Conservation (phyloP, 1,284 basidiomycete species). For the Rhodotorula sp. region DNA sequence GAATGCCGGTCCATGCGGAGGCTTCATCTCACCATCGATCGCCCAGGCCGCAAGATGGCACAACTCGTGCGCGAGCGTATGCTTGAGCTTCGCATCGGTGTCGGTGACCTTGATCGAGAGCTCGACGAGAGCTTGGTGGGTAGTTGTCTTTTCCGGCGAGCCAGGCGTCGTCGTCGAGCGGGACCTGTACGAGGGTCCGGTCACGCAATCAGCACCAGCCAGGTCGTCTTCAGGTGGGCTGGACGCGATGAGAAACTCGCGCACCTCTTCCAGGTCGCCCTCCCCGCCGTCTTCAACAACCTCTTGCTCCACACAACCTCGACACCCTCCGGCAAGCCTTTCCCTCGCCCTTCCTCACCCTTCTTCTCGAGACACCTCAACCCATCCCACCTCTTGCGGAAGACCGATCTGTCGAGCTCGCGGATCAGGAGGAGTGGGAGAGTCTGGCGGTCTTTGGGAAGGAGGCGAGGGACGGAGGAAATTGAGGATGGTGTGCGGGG, state of each 20-base stretch:
- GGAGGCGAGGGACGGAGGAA: slow-evolving; percentile 3
- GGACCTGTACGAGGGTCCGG: too few species aligned
- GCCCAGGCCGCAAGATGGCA: slow-evolving; percentile 82
- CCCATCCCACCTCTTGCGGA: slow-evolving; percentile 23
- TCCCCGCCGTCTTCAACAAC: slow-evolving; percentile 70
- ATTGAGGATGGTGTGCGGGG: background rate
- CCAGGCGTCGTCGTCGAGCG: background rate
- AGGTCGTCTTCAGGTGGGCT: too few species aligned
- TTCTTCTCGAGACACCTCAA: background rate
- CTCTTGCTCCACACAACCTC: slow-evolving; percentile 70
- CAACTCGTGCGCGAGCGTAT: slow-evolving; percentile 82
- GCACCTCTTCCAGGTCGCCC: slow-evolving; percentile 67
- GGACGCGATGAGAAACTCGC: slow-evolving; percentile 22
- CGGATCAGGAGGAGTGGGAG: slow-evolving; percentile 29
- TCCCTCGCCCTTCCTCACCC: slow-evolving; percentile 47
- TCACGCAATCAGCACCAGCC: too few species aligned
- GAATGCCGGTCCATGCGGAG: slow-evolving; percentile 61
- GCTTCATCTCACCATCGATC: slow-evolving; percentile 64
- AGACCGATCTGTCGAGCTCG: slow-evolving; percentile 30
- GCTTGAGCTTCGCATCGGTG: slow-evolving; percentile 67
- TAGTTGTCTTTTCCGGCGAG: slow-evolving; percentile 40
- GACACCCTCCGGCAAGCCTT: slow-evolving; percentile 59
- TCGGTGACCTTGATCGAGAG: slow-evolving; percentile 74
- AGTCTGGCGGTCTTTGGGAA: slow-evolving; percentile 7
- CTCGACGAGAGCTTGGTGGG: slow-evolving; percentile 57